Conservation (phyloP, 345 rosid genomes). For the Psidium friedrichsthalianum region DNA sequence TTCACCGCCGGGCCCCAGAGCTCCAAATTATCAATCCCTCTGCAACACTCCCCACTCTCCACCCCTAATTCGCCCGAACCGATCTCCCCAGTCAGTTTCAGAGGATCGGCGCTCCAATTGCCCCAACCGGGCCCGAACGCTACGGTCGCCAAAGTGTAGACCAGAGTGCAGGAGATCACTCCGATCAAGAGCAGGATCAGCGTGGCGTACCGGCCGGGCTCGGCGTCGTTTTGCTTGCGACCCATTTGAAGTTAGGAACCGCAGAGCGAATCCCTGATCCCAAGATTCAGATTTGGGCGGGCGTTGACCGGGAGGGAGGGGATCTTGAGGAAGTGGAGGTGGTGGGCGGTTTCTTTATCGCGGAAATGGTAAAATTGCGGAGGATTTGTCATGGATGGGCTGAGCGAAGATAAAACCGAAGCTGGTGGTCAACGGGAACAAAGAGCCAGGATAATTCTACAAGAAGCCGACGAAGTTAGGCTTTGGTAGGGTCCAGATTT, state of each 20-base stretch:
- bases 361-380: neutral
- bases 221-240: conserved; percentile 51
- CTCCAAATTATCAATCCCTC: conserved; percentile 79
- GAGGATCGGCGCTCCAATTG: neutral
- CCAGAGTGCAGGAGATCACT: conserved; percentile 46
- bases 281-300: neutral
- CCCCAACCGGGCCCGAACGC: conserved; percentile 19
- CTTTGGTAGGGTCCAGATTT: neutral
- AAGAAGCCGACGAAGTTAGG: neutral
- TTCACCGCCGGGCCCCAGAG: conserved; percentile 96
- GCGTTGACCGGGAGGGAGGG: conserved; percentile 1
- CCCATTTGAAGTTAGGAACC: conserved; percentile 27
- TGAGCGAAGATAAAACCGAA: too few species aligned
- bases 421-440: neutral
- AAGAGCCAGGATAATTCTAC: neutral
- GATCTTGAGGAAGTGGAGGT: neutral
- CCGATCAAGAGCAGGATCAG: conserved; percentile 38
- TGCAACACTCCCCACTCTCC: conserved; percentile 47
- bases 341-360: neutral
- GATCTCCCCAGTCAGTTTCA: neutral
- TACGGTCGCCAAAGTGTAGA: conserved; percentile 54
- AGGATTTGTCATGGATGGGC: neutral
- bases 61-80: neutral
- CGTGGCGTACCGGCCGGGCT: conserved; percentile 46
- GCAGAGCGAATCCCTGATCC: conserved; percentile 4